Percentiles rank a stretch among this genome's conserved stretches.
Conservation (phyloP, 257 asterid species). For the Solanum tacnaense region DNA sequence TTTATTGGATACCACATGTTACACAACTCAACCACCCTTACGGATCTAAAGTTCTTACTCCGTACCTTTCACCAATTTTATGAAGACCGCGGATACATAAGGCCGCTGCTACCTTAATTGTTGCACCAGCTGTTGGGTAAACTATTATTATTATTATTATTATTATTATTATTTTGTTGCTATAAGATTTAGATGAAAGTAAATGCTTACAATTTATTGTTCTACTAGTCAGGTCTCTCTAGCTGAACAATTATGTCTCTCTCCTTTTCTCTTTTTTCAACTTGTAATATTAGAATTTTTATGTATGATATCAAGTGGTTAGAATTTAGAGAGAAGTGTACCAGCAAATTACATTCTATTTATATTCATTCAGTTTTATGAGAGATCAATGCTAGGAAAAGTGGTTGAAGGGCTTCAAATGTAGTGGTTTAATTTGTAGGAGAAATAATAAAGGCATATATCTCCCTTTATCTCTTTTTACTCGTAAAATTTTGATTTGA, state of each 20-base stretch:
- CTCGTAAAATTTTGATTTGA: no score
- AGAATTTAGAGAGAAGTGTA: background rate
- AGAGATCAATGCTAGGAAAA: background rate
- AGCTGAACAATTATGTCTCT: background rate
- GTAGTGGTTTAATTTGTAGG: background rate
- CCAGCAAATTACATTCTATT: background rate
- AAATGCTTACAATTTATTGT: background rate
- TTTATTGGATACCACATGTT: background rate
- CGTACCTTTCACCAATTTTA: background rate
- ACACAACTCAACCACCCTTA: background rate
- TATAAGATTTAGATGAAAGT: background rate
- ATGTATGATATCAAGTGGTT: background rate
- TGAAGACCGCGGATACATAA: background rate
- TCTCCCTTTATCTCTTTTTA: no score
- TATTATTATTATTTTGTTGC: background rate
- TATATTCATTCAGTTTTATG: background rate
- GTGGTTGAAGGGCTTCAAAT: background rate
- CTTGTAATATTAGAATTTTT: background rate
- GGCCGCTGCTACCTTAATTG: background rate
- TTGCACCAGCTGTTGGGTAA: background rate
- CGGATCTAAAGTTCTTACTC: background rate
- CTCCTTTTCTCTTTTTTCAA: background rate
- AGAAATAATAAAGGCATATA: background rate
- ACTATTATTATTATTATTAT: background rate
- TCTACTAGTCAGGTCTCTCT: background rate